Base-by-base conservation (phyloP, 192 early-diverging fungal species). In the Radiomyces spectabilis region DNA sequence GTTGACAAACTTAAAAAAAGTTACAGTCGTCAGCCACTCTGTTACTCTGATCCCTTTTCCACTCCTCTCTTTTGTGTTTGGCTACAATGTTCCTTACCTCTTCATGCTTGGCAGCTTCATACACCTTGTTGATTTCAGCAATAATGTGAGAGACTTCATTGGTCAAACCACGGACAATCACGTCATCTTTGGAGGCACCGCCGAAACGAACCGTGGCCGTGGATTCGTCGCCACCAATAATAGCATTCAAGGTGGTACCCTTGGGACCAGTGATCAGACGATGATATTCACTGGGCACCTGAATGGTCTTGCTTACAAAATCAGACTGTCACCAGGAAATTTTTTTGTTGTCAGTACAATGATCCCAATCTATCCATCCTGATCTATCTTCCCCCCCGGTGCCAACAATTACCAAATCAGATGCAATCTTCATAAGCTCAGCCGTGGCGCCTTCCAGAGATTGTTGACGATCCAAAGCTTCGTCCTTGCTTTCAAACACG, bases 161-260 rank as follows among this genome's bases (percentile, higher is more conserved):
- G 42, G 73, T 80, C 8, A 85, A 85, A 25, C 96, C 96, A 51
- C 82, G 80, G 63, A 96, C 77, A 30, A 87, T 74, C 40, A 97
- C 76, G 5, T 80, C 73, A 51, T 86, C 84, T n/a, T 85, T 73
- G 3, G 58, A 71, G 19, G 66, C 50, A 21, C 72, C 68, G 39
- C 85, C 87, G 50, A 97, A 85, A 27, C 80, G 83, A 21, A 98
- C 77, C 19, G 69, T 78, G 13, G 85, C 86, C 27, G 83, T 68
- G 25, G 80, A 71, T 22, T 82, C 78, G 50, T 74, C 72, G 3
- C 78, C 71, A 1, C 72, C 66, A 32, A 89, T 68, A 39, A 96
- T 77, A 18, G 80, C 79, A 50, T 85, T 87, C 54, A 94, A 71
- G 13, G 82, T 85, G 7, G 80, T 71, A 3, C 89, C 84, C 51